Evolutionary conservation across 164 flowering plant genomes (phyloP).

Genomic region (Aristolochia contorta): DNA sequence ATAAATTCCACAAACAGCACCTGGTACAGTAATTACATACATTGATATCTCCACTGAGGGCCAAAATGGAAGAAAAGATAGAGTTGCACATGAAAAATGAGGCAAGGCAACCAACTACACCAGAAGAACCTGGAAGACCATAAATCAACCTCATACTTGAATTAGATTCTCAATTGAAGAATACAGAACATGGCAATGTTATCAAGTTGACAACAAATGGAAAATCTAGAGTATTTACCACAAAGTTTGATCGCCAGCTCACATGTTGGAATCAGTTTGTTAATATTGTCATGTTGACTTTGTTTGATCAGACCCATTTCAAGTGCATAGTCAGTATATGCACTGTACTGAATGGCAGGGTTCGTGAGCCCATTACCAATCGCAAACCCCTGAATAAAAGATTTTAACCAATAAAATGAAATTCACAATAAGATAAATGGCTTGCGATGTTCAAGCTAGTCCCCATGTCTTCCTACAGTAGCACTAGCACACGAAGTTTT

Average conservation of each 20-base stretch:
- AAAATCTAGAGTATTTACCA: constrained; percentile 28
- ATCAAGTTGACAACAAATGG: not conserved
- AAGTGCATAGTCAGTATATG: constrained; percentile 64
- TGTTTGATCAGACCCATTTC: constrained; percentile 47
- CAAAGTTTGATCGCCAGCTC: constrained; percentile 46
- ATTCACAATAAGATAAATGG: no score
- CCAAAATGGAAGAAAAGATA: constrained; percentile 43
- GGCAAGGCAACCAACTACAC: constrained; percentile 45
- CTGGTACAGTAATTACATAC: constrained; percentile 24
- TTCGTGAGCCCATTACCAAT: constrained; percentile 80
- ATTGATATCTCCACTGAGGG: constrained; percentile 37
- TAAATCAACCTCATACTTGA: not conserved
- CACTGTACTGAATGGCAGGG: constrained; percentile 60
- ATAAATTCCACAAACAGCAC: not conserved
- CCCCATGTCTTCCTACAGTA: no score
- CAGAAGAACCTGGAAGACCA: constrained; percentile 40
- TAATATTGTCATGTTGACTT: constrained; percentile 30
- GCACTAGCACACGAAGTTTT: no score
- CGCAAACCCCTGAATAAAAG: constrained; percentile 55
- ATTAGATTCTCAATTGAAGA: not conserved
- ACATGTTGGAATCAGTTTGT: constrained; percentile 37
- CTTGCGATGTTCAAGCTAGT: no score
- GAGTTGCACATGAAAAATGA: constrained; percentile 44
- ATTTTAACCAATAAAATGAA: no score
- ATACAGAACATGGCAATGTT: not conserved